phyloP scores from a whole-genome alignment of 306 rosid genomes.

The Vigna mungo region DNA sequence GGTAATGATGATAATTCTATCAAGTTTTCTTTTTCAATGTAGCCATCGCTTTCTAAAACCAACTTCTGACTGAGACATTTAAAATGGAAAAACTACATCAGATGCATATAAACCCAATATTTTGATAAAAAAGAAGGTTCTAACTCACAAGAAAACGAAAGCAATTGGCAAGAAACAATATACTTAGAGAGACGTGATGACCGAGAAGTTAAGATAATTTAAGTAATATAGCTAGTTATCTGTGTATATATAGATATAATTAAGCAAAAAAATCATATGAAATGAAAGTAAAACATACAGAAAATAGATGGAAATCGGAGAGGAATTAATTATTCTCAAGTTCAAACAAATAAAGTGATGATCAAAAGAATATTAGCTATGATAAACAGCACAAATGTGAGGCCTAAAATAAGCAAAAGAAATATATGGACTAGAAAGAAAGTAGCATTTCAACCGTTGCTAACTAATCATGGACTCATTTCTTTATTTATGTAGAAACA shows the following conservation, averaged over 20 bases:
- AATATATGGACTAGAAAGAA: constrained; percentile 10
- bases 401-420: constrained; percentile 50
- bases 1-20: constrained; percentile 37
- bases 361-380: neutral
- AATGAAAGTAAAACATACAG: neutral
- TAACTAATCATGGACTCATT: neutral
- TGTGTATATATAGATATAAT: neutral
- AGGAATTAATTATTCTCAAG: constrained; percentile 7
- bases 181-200: neutral
- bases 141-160: neutral
- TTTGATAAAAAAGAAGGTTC: neutral
- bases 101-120: neutral
- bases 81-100: constrained; percentile 45
- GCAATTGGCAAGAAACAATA: neutral
- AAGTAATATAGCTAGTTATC: constrained; percentile 2
- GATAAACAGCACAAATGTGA: constrained; percentile 23
- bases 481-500: neutral
- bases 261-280: neutral
- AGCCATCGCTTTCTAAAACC: constrained; percentile 64
- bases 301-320: neutral
- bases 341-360: neutral
- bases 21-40: constrained; percentile 48
- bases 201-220: neutral
- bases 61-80: constrained; percentile 60
- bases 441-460: neutral